Base-by-base conservation (phyloP, 805 yeast species). In the Zygoascus biomembranicola region DNA sequence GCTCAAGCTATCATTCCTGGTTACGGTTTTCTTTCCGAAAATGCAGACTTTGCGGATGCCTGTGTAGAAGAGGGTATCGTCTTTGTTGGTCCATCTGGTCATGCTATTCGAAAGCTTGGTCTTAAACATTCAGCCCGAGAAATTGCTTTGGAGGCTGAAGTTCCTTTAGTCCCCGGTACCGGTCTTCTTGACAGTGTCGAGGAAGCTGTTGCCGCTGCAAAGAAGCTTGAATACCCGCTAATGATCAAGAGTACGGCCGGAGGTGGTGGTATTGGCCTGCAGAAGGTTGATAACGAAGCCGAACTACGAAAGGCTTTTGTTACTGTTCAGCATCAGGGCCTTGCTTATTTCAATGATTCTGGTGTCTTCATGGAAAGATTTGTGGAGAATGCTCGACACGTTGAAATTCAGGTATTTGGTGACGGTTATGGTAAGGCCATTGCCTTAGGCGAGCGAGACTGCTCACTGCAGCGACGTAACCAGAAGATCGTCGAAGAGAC, bases 241-340 rank as follows among this genome's bases (percentile, higher is more conserved):
- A 92, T 92, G 98, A 87, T 94, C 50, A 92, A 92, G 71, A 86
- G 96, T 26, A 94, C 99, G 57, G 98, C 98, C 26, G 99, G 99
- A 67, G 99, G 99, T 65, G 99, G 99, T 70, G 99, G 99, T 72
- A 92, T 92, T 65, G 99, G 99, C 59, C 74, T 92, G 61, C 97
- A 92, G 69, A 87, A 90, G 66, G 97, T 90, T 55, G 96, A 90
- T 64, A 77, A 82, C 37, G 87, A 80, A 60, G 81, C 69, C 18
- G 97, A 94, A 56, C 82, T 94, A 58, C 87, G 82, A 71, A 73
- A 85, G 57, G 95, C 90, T 13, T 92, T 89, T 70, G 86, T 81
- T 63, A 84, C 96, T 9, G 98, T 94, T 45, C 85, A 88, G 66
- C 97, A 90, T 71, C 97, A 90, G 71, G 99, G 97, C 59, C 77